Conservation (phyloP, 192 early-diverging fungal species). For the Pilaira anomala region DNA sequence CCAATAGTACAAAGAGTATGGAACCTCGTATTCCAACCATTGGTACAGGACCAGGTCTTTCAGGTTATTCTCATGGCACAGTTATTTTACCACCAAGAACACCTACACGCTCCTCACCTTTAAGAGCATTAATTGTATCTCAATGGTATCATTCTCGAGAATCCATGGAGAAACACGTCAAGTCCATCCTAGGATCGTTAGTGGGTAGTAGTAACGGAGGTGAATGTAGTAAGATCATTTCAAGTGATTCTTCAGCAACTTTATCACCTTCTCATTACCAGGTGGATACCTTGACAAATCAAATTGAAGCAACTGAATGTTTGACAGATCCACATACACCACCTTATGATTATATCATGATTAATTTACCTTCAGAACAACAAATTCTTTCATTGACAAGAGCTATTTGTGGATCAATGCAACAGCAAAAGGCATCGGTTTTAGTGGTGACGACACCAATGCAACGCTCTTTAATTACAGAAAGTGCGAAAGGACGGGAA, state of each 20-base stretch:
- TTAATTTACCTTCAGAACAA: constrained; percentile 46
- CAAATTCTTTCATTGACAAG: constrained; percentile 37
- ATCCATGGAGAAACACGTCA: constrained; percentile 40
- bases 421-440: constrained; percentile 21
- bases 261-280: not conserved
- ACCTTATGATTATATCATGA: constrained; percentile 42
- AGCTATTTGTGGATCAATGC: constrained; percentile 18
- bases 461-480: constrained; percentile 48
- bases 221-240: not conserved
- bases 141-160: constrained; percentile 41
- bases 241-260: not conserved
- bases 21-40: constrained; percentile 13
- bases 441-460: constrained; percentile 55
- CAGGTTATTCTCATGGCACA: not conserved
- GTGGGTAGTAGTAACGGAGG: constrained; percentile 21
- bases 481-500: constrained; percentile 37
- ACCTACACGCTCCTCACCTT: constrained; percentile 2
- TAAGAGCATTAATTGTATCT: constrained; percentile 41
- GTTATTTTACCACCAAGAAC: constrained; percentile 15
- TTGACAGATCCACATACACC: constrained; percentile 23
- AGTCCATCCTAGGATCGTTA: constrained; percentile 24
- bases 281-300: constrained; percentile 41
- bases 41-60: constrained; percentile 4
- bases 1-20: not conserved
- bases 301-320: constrained; percentile 38